Base-by-base conservation (phyloP, 768 basidiomycete genomes). In the Lactarius hengduanensis region DNA sequence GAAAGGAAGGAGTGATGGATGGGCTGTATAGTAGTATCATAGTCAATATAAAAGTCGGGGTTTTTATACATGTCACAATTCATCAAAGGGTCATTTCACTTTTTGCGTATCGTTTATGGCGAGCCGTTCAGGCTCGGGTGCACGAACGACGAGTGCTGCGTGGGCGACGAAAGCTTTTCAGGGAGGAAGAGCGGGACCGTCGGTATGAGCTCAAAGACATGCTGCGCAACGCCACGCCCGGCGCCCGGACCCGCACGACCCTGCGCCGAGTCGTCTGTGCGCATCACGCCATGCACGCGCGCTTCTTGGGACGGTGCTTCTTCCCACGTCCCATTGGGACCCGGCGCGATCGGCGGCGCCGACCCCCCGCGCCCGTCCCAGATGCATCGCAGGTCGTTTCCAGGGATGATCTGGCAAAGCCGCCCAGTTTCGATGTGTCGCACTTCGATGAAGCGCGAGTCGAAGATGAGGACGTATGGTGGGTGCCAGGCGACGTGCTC, bases 401-500 rank as follows among this genome's bases (percentile, higher is more conserved):
- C 93, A 0, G 85, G 83, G 65, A 94, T 89, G 73, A 94, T 91
- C 74, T 95, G 92, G 1, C 85, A 86, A 5, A 94, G 83, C 0
- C 89, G 83, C 4, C 92, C 91, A 0, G 87, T 91, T 69, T 88
- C 84, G 69, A 93, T 83, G 74, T 94, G 89, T 28, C 94, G 86
- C 47, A 97, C 84, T 76, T 97, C 94, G 71, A 97, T 91, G 78
- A 97, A 96, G 3, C 91, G 88, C 10, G 86, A 82, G 74, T 96
- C 93, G 74, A 96, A 93, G 57, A 95, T 84, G 53, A 96, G 81
- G 57, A 98, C 80, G 72, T 94, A 94, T 1, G 94, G 95, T 55
- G 89, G 85, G 74, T 96, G 94, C 78, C 92, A 88, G 2, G 94
- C 93, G 28, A 92, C 92, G 38, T 87, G 87, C 70, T 95, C 92